Evolutionary conservation across 2,329 filamentous ascomycete genomes (phyloP).

Genomic region (Botrytis sinoallii): DNA sequence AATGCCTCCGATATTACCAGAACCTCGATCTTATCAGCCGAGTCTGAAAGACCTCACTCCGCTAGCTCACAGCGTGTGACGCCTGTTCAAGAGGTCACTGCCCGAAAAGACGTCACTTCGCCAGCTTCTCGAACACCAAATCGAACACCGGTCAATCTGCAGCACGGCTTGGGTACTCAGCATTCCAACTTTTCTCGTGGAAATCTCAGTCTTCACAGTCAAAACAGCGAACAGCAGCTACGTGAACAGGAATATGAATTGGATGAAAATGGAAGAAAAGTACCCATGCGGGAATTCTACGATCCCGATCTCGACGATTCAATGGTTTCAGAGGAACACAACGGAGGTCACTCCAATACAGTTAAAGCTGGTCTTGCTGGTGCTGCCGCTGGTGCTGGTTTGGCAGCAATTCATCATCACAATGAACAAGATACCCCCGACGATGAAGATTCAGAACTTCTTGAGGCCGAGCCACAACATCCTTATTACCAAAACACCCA

Average conservation of each 20-base stretch:
- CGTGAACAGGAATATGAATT: constrained; percentile 38
- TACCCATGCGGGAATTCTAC: constrained; percentile 32
- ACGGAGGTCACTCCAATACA: constrained; percentile 30
- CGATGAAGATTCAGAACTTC: constrained; percentile 32
- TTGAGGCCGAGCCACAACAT: constrained; percentile 17
- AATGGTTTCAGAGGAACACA: constrained; percentile 36
- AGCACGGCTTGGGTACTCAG: constrained; percentile 61
- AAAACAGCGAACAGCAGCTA: constrained; percentile 46
- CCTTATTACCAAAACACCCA: constrained; percentile 43
- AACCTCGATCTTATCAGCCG: constrained; percentile 80
- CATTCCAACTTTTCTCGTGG: constrained; percentile 50
- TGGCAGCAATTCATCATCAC: constrained; percentile 42
- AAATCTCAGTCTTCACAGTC: constrained; percentile 46
- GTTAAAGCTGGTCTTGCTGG: constrained; percentile 32
- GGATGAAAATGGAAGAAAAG: constrained; percentile 37
- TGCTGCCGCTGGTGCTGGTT: constrained; percentile 38
- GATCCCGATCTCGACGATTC: constrained; percentile 31
- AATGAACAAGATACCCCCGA: constrained; percentile 25
- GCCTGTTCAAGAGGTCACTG: constrained; percentile 60
- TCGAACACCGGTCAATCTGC: constrained; percentile 54
- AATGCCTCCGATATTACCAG: constrained; percentile 84
- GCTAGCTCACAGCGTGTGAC: constrained; percentile 56
- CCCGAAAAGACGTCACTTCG: constrained; percentile 53
- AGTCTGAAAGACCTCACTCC: constrained; percentile 61
- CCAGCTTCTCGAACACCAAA: constrained; percentile 61